A percentile compares a stretch with the other conserved stretches of the same genome.
These are phyloP conservation scores for Achaetomiella virescens DNA, from an alignment of 495 filamentous ascomycete genomes.

Conservation along the genomic window DNA sequence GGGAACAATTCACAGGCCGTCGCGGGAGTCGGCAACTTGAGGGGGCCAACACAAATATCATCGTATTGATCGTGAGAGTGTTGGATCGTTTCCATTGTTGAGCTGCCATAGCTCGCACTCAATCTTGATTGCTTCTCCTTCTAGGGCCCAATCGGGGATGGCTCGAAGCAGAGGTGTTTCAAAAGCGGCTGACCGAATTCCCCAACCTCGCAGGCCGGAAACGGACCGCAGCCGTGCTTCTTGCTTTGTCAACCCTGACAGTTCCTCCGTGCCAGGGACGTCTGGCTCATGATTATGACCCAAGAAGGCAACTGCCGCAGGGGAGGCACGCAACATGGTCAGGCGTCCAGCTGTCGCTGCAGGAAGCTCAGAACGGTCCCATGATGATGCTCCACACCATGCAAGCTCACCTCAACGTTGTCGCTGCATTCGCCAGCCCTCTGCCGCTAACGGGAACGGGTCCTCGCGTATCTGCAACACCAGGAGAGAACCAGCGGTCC, in stretches of 20 bases:
- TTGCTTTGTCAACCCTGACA: too few species aligned
- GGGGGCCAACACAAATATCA: too few species aligned
- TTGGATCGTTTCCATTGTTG: too few species aligned
- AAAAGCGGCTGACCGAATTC: slow-evolving; percentile 3
- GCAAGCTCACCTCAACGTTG: slow-evolving; percentile 1
- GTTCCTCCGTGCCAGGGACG: background rate
- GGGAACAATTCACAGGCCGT: too few species aligned
- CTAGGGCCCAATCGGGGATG: too few species aligned
- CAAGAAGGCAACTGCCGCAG: background rate
- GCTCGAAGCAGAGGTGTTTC: too few species aligned
- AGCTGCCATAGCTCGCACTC: slow-evolving; percentile 3
- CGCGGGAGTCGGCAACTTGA: too few species aligned
- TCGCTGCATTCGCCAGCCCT: slow-evolving; percentile 11
- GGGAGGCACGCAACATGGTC: slow-evolving; percentile 17
- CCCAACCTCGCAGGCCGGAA: background rate
- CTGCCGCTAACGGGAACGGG: background rate
- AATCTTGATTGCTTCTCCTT: slow-evolving; percentile 27
- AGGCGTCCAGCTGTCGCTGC: slow-evolving; percentile 15
- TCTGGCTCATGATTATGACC: too few species aligned
- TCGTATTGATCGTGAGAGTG: background rate
- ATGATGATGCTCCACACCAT: slow-evolving; percentile 2
- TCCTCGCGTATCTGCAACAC: slow-evolving; percentile 6
- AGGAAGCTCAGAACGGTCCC: slow-evolving; percentile 7
- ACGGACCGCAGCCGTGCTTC: too few species aligned
- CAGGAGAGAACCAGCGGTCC: background rate